Base-by-base conservation (phyloP, 2,329 filamentous ascomycete genomes). In the Metarhizium anisopliae region DNA sequence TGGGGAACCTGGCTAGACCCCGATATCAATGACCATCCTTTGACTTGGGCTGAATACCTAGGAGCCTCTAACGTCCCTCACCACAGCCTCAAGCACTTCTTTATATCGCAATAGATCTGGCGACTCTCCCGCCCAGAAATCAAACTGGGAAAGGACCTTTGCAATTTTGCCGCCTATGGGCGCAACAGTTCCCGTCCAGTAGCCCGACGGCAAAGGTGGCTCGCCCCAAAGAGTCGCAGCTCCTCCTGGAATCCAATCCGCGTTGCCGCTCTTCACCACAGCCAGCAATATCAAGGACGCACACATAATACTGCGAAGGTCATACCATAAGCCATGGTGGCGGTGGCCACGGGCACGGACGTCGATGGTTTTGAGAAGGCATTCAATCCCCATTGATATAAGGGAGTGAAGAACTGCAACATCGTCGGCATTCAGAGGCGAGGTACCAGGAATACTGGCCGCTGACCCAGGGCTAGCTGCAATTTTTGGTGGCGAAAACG, bases 321-420 rank as follows among this genome's bases (percentile, higher is more conserved):
- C 60, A 30, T 60, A 67, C 64, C 64, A 67, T 0, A 62, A 59
- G 2, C 64, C 64, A 38, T 67, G 64, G 43, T 64, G 64, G 10
- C 64, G 54, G 51, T 65, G 59, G 50, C 59, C 52, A 30, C 58
- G 54, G 36, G 57, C n/a, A 42, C 63, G 53, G 50, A 60, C 50
- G 54, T 63, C 60, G 11, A 63, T 60, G 2, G 60, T 62, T 50
- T 63, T 62, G 25, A 63, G 53, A 29, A 55, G 61, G 55, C 60
- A 63, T 14, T 62, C 60, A 32, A 61, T 59, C n/a, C 59, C 60
- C 2, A 60, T 59, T 7, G 51, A 25, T 16, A 63, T 54, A 7
- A 63, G 57, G 3, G 59, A 60, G 25, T 59, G 56, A 2, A 61
- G 55, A 2, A 60, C 47, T 18, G 55, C 25, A 25, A 25, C 25